Evolutionary conservation across 208 protist species (phyloP).

Genomic region (Novymonas esmeraldas): DNA sequence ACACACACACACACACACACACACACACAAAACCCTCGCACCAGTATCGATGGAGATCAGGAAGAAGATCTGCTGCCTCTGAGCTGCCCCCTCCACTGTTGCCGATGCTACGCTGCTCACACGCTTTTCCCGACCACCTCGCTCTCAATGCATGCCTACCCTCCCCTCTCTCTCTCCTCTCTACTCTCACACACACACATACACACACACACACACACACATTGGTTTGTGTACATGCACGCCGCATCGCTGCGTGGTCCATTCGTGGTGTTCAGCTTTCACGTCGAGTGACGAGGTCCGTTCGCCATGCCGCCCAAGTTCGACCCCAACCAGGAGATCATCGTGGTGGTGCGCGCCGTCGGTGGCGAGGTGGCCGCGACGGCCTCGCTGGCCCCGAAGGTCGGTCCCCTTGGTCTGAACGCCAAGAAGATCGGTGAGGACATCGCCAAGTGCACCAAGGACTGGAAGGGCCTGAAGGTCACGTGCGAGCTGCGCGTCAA

Average conservation of each 20-base stretch:
- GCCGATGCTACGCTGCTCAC: neutral
- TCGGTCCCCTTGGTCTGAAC: slow-evolving; percentile 99
- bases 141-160: neutral
- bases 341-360: slow-evolving; percentile 96
- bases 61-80: too few species aligned
- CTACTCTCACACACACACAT: slow-evolving; percentile 2
- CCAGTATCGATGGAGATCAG: too few species aligned
- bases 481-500: slow-evolving; percentile 98
- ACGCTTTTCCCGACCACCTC: neutral
- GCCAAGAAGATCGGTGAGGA: slow-evolving; percentile 99
- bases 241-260: neutral
- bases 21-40: too few species aligned
- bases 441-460: slow-evolving; percentile 98
- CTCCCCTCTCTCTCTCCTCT: neutral
- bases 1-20: too few species aligned
- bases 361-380: slow-evolving; percentile 98
- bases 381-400: slow-evolving; percentile 98
- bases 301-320: slow-evolving; percentile 98
- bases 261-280: neutral
- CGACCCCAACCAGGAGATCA: slow-evolving; percentile 96
- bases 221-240: neutral
- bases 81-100: neutral
- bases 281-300: slow-evolving; percentile 46
- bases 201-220: neutral
- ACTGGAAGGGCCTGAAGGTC: slow-evolving; percentile 99